These are phyloP conservation scores for Leersia perrieri DNA, from an alignment of 176 grass and related monocot species.

Conservation along the genomic window DNA sequence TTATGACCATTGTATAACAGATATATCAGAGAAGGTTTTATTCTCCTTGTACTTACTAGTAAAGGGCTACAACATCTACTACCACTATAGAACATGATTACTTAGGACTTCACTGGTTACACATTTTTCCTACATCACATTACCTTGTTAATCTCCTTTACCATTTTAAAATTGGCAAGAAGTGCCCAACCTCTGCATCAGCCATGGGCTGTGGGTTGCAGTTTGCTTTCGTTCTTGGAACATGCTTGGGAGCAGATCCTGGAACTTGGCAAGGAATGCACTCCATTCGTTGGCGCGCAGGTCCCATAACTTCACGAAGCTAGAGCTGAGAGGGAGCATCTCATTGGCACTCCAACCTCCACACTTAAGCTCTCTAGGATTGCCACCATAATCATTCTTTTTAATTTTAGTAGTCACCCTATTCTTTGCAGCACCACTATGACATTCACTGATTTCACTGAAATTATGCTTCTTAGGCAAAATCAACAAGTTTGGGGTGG, in stretches of 20 bases:
- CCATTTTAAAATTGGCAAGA: slow-evolving; percentile 66
- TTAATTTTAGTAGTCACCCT: slow-evolving; percentile 29
- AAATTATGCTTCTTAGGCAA: slow-evolving; percentile 42
- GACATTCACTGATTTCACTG: slow-evolving; percentile 4
- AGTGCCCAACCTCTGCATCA: slow-evolving; percentile 52
- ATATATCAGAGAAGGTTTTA: neutral
- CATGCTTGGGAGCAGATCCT: slow-evolving; percentile 42
- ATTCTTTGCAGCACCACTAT: slow-evolving; percentile 2
- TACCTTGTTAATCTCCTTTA: neutral
- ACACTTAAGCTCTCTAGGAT: slow-evolving; percentile 21
- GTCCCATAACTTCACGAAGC: slow-evolving; percentile 58
- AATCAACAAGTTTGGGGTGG: slow-evolving; percentile 37
- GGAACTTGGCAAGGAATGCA: slow-evolving; percentile 63
- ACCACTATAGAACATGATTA: neutral
- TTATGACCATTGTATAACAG: neutral
- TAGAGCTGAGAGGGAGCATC: slow-evolving; percentile 32
- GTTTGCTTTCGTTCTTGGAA: slow-evolving; percentile 44
- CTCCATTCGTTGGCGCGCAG: slow-evolving; percentile 49
- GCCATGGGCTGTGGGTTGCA: slow-evolving; percentile 6
- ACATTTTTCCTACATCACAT: slow-evolving; percentile 11
- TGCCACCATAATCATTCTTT: slow-evolving; percentile 23
- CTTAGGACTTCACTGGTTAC: neutral
- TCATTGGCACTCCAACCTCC: slow-evolving; percentile 52
- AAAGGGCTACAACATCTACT: neutral
- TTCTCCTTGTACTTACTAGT: slow-evolving; percentile 2